Base-by-base conservation (phyloP, 176 grass and related monocot species). In the Elymus sibiricus region DNA sequence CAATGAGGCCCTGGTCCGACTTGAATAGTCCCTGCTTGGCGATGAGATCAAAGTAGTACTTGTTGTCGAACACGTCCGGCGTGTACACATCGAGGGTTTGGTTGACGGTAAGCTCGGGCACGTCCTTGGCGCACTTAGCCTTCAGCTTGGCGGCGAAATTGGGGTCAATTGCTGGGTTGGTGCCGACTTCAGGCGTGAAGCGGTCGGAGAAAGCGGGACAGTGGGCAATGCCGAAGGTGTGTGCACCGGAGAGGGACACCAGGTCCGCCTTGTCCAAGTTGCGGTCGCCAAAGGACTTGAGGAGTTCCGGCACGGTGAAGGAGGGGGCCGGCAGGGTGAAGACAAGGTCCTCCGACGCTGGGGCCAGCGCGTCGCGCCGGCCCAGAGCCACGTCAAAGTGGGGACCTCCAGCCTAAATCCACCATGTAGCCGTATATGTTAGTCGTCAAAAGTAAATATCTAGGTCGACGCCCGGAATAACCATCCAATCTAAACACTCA, bases 191-290 rank as follows among this genome's bases (percentile, higher is more conserved):
- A 0, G 78, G 81, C 5, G 28, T 76, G 1, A 92, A 81, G 2
- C 90, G 76, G 61, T 74, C 43, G 74, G 13, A 29, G 73, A 92
- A 88, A 73, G 34, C 22, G 29, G 1, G 0, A 83, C 86, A 92
- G 86, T 88, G 90, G 11, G 73, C 78, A 19, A 4, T 24, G 7
- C 90, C 93, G 49, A 95, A 58, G 40, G 93, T 84, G 85, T 94
- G 93, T 24, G 87, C 90, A 5, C 93, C 90, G 6, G 93, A 94
- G 24, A 94, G 87, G 37, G 88, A 66, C 55, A 92, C 90, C 31
- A 92, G 90, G 82, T 92, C 90, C 6, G 72, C 24, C n/a, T 21
- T 11, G 70, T 27, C 76, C 9, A 92, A 84, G 10, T 9, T 38
- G 0, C 82, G 78, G 66, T 58, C 34, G 11, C 25, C 44, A 63